Conservation (phyloP, 192 early-diverging fungal species). For the Entomortierella chlamydospora region DNA sequence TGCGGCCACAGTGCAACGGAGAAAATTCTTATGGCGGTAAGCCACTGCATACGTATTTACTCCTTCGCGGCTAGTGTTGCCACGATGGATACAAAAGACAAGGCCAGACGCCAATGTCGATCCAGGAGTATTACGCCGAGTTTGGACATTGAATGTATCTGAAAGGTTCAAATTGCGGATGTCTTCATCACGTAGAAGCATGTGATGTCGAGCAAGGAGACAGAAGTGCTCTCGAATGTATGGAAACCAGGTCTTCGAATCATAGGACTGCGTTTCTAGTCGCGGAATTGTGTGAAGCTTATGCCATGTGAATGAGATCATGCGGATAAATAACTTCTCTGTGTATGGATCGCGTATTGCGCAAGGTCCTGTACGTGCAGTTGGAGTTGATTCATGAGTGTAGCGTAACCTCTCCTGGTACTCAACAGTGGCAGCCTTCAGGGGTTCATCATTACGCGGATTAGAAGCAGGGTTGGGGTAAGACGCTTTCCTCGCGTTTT, state of each 20-base stretch:
- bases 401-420: constrained; percentile 18
- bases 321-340: constrained; percentile 7
- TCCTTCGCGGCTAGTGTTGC: constrained; percentile 30
- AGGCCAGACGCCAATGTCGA: constrained; percentile 14
- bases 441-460: constrained; percentile 11
- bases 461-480: constrained; percentile 13
- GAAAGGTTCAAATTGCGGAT: constrained; percentile 30
- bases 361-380: not conserved
- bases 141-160: constrained; percentile 4
- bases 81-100: constrained; percentile 30
- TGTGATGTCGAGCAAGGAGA: constrained; percentile 26
- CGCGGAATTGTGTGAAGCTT: not conserved
- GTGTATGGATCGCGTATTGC: constrained; percentile 17
- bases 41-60: constrained; percentile 15
- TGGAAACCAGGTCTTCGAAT: not conserved
- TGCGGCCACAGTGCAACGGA: constrained; percentile 30
- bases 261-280: constrained; percentile 4
- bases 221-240: constrained; percentile 33
- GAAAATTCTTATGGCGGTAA: constrained; percentile 27
- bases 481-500: not conserved
- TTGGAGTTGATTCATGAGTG: not conserved
- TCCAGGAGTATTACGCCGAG: not conserved
- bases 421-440: constrained; percentile 11
- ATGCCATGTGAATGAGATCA: constrained; percentile 18
- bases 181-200: constrained; percentile 42